Base-by-base conservation (phyloP, 768 basidiomycete genomes). In the Boletus fagicola region DNA sequence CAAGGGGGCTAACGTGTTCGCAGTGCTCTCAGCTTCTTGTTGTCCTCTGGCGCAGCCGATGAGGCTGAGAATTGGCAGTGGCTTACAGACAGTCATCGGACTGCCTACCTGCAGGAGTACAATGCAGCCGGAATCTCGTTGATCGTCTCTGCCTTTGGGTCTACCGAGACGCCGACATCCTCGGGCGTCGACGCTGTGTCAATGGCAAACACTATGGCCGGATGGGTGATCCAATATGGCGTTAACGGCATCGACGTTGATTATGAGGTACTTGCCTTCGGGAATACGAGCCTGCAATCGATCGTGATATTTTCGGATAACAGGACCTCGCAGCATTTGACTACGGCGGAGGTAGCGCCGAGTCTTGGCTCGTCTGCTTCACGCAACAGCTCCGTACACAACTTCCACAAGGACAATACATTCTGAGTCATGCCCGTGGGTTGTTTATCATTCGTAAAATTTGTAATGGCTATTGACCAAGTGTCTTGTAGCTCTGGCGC, bases 141-240 rank as follows among this genome's bases (percentile, higher is more conserved):
- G 46, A 76, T 86, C 51, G 84, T 85, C 5, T 81, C 82, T 45
- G 76, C 73, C 4, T 85, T 85, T 59, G 81, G 81, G 7, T 74
- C 80, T 12, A 70, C 68, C 4, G 64, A 72, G 53, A 68, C 71
- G 1, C 81, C 81, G 2, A 82, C 80, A 4, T 70, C 76, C 2
- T 65, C 67, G 4, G 77, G 76, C 28, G 62, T 63, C 5, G 72
- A 81, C 55, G 72, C 81, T 2, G 70, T 73, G 33, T 51, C 46
- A 30, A 69, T 70, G 7, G 81, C 81, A 1, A 73, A 76, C 57
- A 72, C 69, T 6, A 72, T 83, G 64, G 80, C 78, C 7, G 65
- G 68, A 8, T 81, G 74, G 73, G 81, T 82, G 36, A 75, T 71
- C 36, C 52, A 77, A 59, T 81, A 79, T 50, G 67, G 70, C 18